Base-by-base conservation (phyloP, 2,329 filamentous ascomycete species). In the Fusarium penzigii region DNA sequence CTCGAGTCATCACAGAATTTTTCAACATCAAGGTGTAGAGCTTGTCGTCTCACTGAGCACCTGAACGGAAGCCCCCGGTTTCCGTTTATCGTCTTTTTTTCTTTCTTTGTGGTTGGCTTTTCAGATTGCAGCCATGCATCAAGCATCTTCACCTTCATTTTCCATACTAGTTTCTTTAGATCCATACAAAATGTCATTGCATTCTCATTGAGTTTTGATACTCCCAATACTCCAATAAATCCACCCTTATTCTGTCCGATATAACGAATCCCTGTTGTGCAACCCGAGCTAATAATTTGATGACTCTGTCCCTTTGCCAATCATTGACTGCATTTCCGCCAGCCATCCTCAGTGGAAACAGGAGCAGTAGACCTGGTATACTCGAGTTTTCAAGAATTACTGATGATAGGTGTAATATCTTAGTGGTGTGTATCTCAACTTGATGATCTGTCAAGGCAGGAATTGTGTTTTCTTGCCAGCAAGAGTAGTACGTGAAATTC, bases 1-100 rank as follows among this genome's bases (percentile, higher is more conserved):
- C 69, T 3, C 49, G 67, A 3, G 69, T 68, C 0, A 56, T 64
- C 1, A 70, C 65, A 7, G 55, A 65, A 3, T 69, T 68, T 17
- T 71, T 69, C 46, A 68, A 70, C 29, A 68, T 65, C 6, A 45
- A 59, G 7, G 48, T 49, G 20, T 25, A 25, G 20, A 25, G 4
- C 20, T 25, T 25, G 20, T 25, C 20, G 20, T 25, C 20, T 25
- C 2, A 47, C 46, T 42, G 17, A n/a, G 36, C 46, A 29, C 3
- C 12, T 17, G n/a, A 3, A 11, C 2, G 6, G 32, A 39, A 4
- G 17, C 8, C 44, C 10, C 34, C 17, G 11, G 16, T 13, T 29
- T 13, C 25, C 38, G 38, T 16, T 16, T 25, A 25, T 14, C 13
- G 39, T 17, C 20, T 25, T 7, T 25, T 42, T 25, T 17, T 17